Base-by-base conservation (phyloP, 1,284 basidiomycete species). In the Athelia sp. region DNA sequence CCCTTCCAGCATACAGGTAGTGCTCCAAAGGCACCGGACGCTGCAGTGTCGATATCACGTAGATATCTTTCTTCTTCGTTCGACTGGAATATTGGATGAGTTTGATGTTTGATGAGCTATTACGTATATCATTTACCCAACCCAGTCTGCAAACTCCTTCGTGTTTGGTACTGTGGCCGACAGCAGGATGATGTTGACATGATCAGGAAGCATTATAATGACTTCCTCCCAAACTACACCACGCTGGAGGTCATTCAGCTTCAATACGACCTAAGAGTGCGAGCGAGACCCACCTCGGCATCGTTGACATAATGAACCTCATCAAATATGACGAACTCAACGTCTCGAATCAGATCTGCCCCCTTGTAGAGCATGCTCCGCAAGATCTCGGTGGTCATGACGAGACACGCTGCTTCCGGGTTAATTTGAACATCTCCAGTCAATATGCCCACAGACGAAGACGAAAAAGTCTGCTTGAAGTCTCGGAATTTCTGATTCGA, bases 151-250 rank as follows among this genome's bases (percentile, higher is more conserved):
- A 64, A 99, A 99, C 63, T 99, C 97, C 61, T 90, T 93, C 2
- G 95, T 93, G 63, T 99, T 99, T 2, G 97, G 96, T 0, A 99
- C 97, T 0, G 97, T 99, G 0, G 97, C 97, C 2, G 96, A 98
- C 14, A 99, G 75, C 26, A 99, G 75, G 51, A 99, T 97, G 62
- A 98, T 97, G 65, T 88, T 95, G 63, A 98, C 90, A 68, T 98
- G 94, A 56, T 98, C 94, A 1, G 94, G 94, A 11, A 98, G 72
- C 93, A 98, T 96, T 67, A 99, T 99, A 57, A 99, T 99, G 29
- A 99, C 97, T 70, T 99, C 97, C 69, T 99, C 97, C 97, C 97
- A 99, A 14, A 99, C 97, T 10, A 99, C 97, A 47, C 97, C 97
- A 62, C 97, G 81, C 93, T 97, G 59, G n/a, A 19, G 43, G 43